Conservation (phyloP, 2,329 filamentous ascomycete genomes). For the Pseudogymnoascus sp. region DNA sequence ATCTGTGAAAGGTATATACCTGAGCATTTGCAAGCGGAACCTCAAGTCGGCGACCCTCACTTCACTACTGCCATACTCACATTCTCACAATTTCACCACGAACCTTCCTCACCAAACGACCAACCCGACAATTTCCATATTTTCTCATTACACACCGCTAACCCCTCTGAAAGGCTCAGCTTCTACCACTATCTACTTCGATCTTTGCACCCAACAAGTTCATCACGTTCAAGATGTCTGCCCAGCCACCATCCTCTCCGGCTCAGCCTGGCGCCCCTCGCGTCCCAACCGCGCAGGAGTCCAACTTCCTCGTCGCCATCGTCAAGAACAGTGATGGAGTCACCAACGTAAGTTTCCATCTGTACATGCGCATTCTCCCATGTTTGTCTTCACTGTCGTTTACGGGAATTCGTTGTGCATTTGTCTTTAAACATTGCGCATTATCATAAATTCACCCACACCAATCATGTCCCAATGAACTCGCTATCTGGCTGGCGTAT, state of each 20-base stretch:
- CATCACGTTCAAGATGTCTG: not conserved
- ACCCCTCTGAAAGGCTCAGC: not conserved
- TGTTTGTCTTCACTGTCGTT: not conserved
- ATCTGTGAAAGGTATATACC: not conserved
- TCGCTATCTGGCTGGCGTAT: not conserved
- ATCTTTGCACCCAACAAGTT: not conserved
- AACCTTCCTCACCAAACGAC: not conserved
- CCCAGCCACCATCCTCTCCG: not conserved
- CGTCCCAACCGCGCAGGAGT: not conserved
- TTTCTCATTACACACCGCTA: not conserved
- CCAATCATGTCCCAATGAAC: not conserved
- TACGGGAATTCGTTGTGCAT: not conserved
- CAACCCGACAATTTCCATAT: not conserved
- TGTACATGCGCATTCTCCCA: not conserved
- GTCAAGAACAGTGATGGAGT: constrained; percentile 4
- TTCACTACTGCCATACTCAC: not conserved
- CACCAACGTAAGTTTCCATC: not conserved
- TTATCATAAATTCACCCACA: not conserved
- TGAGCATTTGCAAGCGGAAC: not conserved
- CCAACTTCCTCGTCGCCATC: not conserved
- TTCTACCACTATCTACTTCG: not conserved
- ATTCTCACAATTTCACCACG: not conserved
- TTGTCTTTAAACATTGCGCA: not conserved
- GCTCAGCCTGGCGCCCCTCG: not conserved
- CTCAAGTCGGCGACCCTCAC: not conserved